phyloP scores from a whole-genome alignment of 2,329 filamentous ascomycete species.

The Emmonsia crescens region DNA sequence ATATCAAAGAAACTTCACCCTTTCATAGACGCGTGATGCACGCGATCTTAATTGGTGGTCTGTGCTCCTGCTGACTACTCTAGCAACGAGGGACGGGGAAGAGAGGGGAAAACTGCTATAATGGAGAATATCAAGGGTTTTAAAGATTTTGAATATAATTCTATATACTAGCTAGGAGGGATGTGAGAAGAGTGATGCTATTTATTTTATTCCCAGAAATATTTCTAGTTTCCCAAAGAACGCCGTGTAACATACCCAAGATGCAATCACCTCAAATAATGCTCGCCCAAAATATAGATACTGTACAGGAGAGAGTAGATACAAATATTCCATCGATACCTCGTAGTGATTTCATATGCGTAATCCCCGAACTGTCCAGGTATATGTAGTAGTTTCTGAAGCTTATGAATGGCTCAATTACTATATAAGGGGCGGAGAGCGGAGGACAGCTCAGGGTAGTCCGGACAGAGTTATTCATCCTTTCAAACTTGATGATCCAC shows the following conservation, averaged over 20 bases:
- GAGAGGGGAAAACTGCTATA: neutral
- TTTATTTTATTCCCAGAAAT: conserved; percentile 9
- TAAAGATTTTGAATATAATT: neutral
- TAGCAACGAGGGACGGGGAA: neutral
- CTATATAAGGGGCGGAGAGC: neutral
- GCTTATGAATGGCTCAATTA: neutral
- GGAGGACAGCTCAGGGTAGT: neutral
- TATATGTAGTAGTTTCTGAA: neutral
- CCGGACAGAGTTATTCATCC: neutral
- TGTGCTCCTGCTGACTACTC: conserved; percentile 18
- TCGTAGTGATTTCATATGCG: neutral
- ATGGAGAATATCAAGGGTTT: neutral
- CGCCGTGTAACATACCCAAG: neutral
- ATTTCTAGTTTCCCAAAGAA: neutral
- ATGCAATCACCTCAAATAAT: neutral
- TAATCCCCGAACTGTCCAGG: no score
- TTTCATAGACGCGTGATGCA: conserved; percentile 24
- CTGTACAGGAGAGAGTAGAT: neutral
- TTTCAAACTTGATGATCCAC: neutral
- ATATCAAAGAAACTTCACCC: neutral
- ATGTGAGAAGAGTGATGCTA: neutral
- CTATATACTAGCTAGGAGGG: neutral
- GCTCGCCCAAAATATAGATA: neutral
- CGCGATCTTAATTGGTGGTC: conserved; percentile 30
- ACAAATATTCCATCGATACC: neutral